Conservation (phyloP, 176 grass and related monocot species). For the Bolboschoenus planiculmis region DNA sequence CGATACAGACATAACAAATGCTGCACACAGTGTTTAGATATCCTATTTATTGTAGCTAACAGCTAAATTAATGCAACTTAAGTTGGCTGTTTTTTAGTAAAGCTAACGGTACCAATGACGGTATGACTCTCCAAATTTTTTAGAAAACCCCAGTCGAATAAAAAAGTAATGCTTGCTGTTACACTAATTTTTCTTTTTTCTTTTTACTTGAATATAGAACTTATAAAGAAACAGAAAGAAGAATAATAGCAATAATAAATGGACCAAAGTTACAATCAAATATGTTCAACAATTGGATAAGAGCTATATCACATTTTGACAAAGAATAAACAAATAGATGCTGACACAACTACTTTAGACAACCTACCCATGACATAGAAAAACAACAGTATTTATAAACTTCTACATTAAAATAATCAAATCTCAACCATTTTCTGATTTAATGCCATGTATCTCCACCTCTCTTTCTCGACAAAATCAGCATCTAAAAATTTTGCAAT, state of each 20-base stretch:
- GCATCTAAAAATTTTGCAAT: constrained; percentile 90
- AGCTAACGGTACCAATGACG: not conserved
- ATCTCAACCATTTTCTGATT: constrained; percentile 73
- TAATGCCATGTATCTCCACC: constrained; percentile 84
- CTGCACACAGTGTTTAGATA: not conserved
- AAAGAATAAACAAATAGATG: not conserved
- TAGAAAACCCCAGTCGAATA: not conserved
- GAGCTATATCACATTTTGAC: not conserved
- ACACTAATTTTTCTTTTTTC: not conserved
- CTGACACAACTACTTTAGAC: not conserved
- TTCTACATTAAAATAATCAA: not conserved
- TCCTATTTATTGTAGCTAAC: not conserved
- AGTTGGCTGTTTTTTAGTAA: not conserved
- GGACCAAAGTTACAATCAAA: not conserved
- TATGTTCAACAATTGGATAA: constrained; percentile 4
- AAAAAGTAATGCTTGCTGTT: no score
- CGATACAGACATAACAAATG: not conserved
- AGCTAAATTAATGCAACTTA: not conserved
- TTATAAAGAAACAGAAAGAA: not conserved
- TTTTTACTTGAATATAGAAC: not conserved
- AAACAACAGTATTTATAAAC: not conserved
- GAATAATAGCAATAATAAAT: not conserved
- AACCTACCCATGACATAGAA: not conserved
- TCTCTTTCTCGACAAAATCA: constrained; percentile 89
- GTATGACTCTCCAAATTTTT: not conserved